Conservation (phyloP, 208 protist genomes). For the Leishmania amazonensis region DNA sequence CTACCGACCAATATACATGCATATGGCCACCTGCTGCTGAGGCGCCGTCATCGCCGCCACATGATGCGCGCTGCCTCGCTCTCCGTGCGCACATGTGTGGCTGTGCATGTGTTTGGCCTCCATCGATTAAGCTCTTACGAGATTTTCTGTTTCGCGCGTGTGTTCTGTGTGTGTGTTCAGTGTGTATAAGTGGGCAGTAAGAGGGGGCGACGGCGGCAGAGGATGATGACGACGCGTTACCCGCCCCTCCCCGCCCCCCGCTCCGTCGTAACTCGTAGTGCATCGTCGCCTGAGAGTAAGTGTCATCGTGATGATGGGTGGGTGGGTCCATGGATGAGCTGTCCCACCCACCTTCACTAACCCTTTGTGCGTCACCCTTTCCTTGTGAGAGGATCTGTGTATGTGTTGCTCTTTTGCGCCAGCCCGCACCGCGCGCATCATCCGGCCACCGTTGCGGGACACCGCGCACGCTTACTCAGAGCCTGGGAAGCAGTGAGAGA, state of each 20-base stretch:
- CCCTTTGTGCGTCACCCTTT: not conserved
- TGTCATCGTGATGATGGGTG: not conserved
- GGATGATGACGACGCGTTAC: not conserved
- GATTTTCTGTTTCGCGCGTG: not conserved
- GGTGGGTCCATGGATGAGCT: not conserved
- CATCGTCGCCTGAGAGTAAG: not conserved
- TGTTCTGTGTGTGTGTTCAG: not conserved
- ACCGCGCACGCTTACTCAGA: not conserved
- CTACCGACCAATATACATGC: not conserved
- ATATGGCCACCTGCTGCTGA: not conserved
- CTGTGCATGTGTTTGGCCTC: too few relatives aligned
- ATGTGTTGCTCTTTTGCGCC: too few relatives aligned
- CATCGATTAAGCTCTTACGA: conserved; percentile 2
- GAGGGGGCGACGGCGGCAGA: not conserved
- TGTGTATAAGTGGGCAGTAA: not conserved
- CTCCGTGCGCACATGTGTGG: not conserved
- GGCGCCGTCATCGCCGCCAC: not conserved
- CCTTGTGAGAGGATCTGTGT: too few relatives aligned
- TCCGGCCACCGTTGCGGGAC: not conserved
- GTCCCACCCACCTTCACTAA: not conserved
- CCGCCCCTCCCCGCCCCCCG: not conserved
- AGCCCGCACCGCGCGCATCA: not conserved
- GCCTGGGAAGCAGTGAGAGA: not conserved
- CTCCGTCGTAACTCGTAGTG: not conserved
- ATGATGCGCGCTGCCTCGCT: not conserved